Percentiles rank a stretch among this genome's conserved stretches.
These are phyloP conservation scores for Suillus alpinus DNA, from an alignment of 768 basidiomycete species.

Conservation along the genomic window DNA sequence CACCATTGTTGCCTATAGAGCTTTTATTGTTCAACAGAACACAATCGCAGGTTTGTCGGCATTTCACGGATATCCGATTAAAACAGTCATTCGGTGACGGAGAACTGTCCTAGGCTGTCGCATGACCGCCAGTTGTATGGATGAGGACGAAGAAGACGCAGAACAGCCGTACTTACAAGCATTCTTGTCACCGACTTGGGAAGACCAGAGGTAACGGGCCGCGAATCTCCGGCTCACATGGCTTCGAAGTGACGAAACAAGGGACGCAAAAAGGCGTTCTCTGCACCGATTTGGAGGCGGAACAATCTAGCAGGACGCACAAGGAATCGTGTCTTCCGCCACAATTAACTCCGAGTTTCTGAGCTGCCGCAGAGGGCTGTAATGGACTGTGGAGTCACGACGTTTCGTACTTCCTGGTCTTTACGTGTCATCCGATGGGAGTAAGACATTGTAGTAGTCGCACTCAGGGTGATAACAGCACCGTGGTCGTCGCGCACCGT, in stretches of 20 bases:
- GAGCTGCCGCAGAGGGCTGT: too few relatives aligned
- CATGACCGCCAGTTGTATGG: constrained; percentile 10
- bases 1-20: neutral
- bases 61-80: constrained; percentile 2
- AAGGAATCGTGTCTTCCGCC: neutral
- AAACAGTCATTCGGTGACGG: neutral
- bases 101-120: neutral
- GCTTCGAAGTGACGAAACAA: neutral
- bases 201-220: neutral
- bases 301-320: neutral
- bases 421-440: neutral
- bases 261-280: neutral
- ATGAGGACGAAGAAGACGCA: constrained; percentile 3
- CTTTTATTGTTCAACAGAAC: constrained; percentile 6
- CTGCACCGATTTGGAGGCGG: neutral
- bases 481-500: neutral
- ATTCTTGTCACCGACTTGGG: neutral
- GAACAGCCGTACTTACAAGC: neutral
- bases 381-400: neutral
- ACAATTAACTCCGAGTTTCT: neutral
- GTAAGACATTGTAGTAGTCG: neutral
- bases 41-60: neutral
- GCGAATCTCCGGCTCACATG: neutral
- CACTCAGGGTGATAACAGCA: neutral
- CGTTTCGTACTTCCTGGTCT: neutral